These are phyloP conservation scores for Helianthus annuus DNA, from an alignment of 129 eudicot species.

Conservation along the genomic window HanXRQr2.0-SUNRISE NC_035449.2:151530205-151530704, in stretches of 20 bases:
- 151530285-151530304: too few relatives aligned
- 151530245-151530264: too few relatives aligned
- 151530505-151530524: constrained; percentile 69
- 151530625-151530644: constrained; percentile 55
- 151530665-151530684: constrained; percentile 27
- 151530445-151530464: constrained; percentile 75
- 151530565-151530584: constrained; percentile 61
- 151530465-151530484: constrained; percentile 65
- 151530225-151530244: too few relatives aligned
- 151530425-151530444: constrained; percentile 60
- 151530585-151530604: constrained; percentile 64
- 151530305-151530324: too few relatives aligned
- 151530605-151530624: constrained; percentile 74
- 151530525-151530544: constrained; percentile 78
- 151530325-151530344: too few relatives aligned
- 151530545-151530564: constrained; percentile 68
- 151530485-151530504: constrained; percentile 64
- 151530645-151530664: constrained; percentile 46
- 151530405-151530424: background rate
- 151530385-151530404: too few relatives aligned
- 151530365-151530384: too few relatives aligned
- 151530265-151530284: too few relatives aligned
- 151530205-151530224: background rate
- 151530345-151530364: too few relatives aligned
- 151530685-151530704: constrained; percentile 2